phyloP scores from a whole-genome alignment of 192 early-diverging fungal genomes.

The Coemansia sp. region DNA sequence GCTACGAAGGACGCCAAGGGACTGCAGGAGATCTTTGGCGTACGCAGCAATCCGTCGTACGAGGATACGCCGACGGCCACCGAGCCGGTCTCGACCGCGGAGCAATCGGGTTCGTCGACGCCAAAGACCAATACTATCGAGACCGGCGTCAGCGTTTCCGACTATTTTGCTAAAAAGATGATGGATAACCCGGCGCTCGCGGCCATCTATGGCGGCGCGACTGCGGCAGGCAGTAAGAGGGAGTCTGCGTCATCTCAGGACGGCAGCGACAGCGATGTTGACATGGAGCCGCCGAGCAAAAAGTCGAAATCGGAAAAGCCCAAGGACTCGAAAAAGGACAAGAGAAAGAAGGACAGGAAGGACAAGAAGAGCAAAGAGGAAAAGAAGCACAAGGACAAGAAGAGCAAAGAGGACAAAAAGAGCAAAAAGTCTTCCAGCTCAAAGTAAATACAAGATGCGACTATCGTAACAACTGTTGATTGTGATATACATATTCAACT shows the following conservation, averaged over 20 bases:
- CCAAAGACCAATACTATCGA: conserved; percentile 15
- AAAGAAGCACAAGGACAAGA: conserved; percentile 27
- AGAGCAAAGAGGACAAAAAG: conserved; percentile 24
- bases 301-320: conserved; percentile 29
- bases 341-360: conserved; percentile 20
- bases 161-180: conserved; percentile 50
- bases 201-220: conserved; percentile 26
- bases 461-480: conserved; percentile 10
- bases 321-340: conserved; percentile 38
- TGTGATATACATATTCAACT: conserved; percentile 33
- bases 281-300: conserved; percentile 15
- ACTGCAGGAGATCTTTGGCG: conserved; percentile 50
- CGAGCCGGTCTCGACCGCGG: conserved; percentile 7
- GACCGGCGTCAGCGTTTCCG: conserved; percentile 30
- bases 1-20: conserved; percentile 44
- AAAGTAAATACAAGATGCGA: conserved; percentile 31
- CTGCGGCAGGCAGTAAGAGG: conserved; percentile 3
- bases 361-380: conserved; percentile 35
- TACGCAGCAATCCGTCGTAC: conserved; percentile 19
- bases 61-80: conserved; percentile 13
- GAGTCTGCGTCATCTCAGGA: conserved; percentile 1
- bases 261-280: conserved; percentile 9
- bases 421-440: conserved; percentile 33
- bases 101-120: conserved; percentile 17
- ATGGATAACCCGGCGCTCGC: conserved; percentile 36